These are phyloP conservation scores for Aureobasidium zeae DNA, from an alignment of 2,329 filamentous ascomycete genomes.

Conservation along the genomic window DNA sequence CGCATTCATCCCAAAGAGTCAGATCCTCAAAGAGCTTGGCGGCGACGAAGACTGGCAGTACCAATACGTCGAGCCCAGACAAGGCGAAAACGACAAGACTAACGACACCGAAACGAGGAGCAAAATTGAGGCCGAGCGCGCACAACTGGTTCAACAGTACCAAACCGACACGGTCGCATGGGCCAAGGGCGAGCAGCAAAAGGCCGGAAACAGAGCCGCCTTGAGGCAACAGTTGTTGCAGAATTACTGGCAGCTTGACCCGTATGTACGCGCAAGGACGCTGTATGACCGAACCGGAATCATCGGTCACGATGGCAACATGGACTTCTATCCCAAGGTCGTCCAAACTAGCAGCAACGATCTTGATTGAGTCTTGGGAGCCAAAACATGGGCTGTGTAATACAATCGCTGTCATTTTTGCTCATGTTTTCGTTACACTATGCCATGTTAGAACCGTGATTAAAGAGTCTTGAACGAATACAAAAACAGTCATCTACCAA, in stretches of 20 bases:
- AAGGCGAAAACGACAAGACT: conserved; percentile 69
- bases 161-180: conserved; percentile 68
- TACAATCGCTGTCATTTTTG: too few species aligned
- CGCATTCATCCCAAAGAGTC: conserved; percentile 59
- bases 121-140: conserved; percentile 53
- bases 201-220: conserved; percentile 45
- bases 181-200: conserved; percentile 51
- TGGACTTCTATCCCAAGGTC: conserved; percentile 57
- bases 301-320: conserved; percentile 55
- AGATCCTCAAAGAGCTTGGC: conserved; percentile 74
- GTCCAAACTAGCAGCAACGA: conserved; percentile 25
- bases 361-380: conserved; percentile 27
- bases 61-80: conserved; percentile 64
- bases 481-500: too few species aligned
- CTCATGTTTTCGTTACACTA: neutral
- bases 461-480: too few species aligned
- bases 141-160: conserved; percentile 59
- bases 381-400: too few species aligned
- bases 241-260: conserved; percentile 86
- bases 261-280: conserved; percentile 72
- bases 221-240: conserved; percentile 44
- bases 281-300: conserved; percentile 75
- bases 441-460: too few species aligned
- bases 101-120: conserved; percentile 53
- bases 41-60: conserved; percentile 82